Conservation (phyloP, 1,284 basidiomycete species). For the Cerioporus squamosus region DNA sequence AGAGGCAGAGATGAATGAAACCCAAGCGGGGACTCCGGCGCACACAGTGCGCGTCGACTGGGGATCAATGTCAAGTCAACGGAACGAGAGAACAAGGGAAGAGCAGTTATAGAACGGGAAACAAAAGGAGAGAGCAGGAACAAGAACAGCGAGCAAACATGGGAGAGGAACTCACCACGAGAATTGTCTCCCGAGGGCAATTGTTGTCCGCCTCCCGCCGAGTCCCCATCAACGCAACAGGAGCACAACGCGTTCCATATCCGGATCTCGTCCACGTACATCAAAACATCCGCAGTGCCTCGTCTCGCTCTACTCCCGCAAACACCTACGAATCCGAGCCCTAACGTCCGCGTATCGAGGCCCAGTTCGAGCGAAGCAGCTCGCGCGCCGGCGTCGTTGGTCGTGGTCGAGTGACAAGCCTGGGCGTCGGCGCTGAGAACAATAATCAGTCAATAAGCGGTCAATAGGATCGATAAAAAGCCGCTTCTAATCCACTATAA, state of each 20-base stretch:
- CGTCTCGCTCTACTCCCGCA: no score
- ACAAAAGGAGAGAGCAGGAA: conserved; percentile 6
- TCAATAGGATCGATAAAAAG: conserved; percentile 1
- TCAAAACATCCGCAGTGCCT: not conserved
- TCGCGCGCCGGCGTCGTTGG: not conserved
- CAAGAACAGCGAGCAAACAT: not conserved
- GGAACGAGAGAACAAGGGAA: not conserved
- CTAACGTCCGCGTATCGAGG: no score
- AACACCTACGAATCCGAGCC: no score
- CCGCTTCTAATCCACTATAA: not conserved
- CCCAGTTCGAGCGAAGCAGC: no score
- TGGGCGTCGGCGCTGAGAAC: no score
- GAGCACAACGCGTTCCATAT: conserved; percentile 2
- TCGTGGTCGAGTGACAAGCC: no score
- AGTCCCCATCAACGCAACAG: not conserved
- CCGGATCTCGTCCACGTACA: not conserved
- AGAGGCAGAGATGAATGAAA: not conserved
- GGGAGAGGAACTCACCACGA: conserved; percentile 1
- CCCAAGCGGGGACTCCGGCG: not conserved
- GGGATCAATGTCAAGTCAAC: not conserved
- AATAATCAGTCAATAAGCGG: not conserved
- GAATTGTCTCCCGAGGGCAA: conserved; percentile 4
- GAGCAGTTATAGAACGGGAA: conserved; percentile 1
- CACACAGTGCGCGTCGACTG: conserved; percentile 9
- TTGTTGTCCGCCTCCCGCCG: not conserved